Conservation (phyloP, 345 rosid genomes). For the Moricandia moricandioides region DNA sequence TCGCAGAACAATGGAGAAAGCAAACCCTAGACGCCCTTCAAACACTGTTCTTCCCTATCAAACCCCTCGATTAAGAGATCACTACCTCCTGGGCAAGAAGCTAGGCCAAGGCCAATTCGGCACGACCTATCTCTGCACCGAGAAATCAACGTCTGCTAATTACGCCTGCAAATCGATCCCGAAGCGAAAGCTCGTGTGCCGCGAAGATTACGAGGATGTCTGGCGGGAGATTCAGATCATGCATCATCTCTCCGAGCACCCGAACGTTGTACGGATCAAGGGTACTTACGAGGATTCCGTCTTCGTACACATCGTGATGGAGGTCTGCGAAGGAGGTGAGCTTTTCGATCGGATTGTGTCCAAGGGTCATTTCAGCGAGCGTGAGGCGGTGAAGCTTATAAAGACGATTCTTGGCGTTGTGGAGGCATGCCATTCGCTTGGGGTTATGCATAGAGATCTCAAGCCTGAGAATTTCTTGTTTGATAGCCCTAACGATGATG, state of each 20-base stretch:
- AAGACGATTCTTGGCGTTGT: conserved; percentile 89
- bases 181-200: conserved; percentile 82
- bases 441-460: conserved; percentile 97
- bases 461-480: conserved; percentile 98
- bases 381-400: conserved; percentile 81
- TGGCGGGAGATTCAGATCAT: conserved; percentile 99
- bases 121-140: conserved; percentile 79
- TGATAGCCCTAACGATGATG: conserved; percentile 69
- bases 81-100: conserved; percentile 75
- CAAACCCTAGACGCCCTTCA: conserved; percentile 39
- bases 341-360: conserved; percentile 92
- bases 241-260: conserved; percentile 93
- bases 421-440: conserved; percentile 90
- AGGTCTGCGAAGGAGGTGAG: conserved; percentile 96
- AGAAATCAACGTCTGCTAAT: conserved; percentile 49
- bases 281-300: conserved; percentile 90
- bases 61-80: conserved; percentile 82
- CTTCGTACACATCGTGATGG: conserved; percentile 96
- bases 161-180: conserved; percentile 96
- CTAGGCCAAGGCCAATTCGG: conserved; percentile 99
- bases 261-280: conserved; percentile 73
- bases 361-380: conserved; percentile 94
- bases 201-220: conserved; percentile 92
- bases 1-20: conserved; percentile 32
- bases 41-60: conserved; percentile 72